Percentiles rank a stretch among this genome's conserved stretches.
Evolutionary conservation across 2,329 filamentous ascomycete genomes (phyloP).

Genomic region (Lachnellula arida): DNA sequence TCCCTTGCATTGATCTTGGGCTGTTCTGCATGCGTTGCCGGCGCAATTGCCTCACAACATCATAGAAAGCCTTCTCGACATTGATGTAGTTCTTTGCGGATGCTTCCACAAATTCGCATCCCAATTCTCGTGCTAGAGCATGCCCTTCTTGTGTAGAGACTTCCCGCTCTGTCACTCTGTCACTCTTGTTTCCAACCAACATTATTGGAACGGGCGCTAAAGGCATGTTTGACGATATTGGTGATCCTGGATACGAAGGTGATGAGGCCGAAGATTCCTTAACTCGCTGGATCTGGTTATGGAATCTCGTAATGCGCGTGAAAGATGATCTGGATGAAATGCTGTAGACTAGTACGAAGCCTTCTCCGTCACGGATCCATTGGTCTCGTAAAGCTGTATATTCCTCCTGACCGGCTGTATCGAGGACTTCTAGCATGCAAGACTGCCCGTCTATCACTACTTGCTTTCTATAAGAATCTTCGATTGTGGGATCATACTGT

Average conservation of each 20-base stretch:
- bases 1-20: conserved; percentile 14
- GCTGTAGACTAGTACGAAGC: conserved; percentile 96
- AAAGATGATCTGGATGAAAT: conserved; percentile 97
- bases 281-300: conserved; percentile 94
- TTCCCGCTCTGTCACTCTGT: conserved; percentile 90
- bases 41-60: conserved; percentile 87
- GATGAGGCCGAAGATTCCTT: conserved; percentile 83
- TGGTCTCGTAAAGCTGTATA: conserved; percentile 95
- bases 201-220: conserved; percentile 77
- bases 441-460: conserved; percentile 91
- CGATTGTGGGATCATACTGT: conserved; percentile 76
- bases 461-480: conserved; percentile 84
- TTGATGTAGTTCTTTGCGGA: conserved; percentile 98
- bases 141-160: conserved; percentile 96
- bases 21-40: conserved; percentile 61
- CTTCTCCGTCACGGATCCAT: conserved; percentile 97
- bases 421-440: conserved; percentile 95
- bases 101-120: conserved; percentile 94
- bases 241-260: conserved; percentile 71
- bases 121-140: conserved; percentile 83
- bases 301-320: conserved; percentile 88
- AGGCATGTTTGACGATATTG: conserved; percentile 51
- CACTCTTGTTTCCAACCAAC: conserved; percentile 98
- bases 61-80: conserved; percentile 97
- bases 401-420: conserved; percentile 97